phyloP scores from a whole-genome alignment of 768 basidiomycete genomes.

The Mycena rosella region DNA sequence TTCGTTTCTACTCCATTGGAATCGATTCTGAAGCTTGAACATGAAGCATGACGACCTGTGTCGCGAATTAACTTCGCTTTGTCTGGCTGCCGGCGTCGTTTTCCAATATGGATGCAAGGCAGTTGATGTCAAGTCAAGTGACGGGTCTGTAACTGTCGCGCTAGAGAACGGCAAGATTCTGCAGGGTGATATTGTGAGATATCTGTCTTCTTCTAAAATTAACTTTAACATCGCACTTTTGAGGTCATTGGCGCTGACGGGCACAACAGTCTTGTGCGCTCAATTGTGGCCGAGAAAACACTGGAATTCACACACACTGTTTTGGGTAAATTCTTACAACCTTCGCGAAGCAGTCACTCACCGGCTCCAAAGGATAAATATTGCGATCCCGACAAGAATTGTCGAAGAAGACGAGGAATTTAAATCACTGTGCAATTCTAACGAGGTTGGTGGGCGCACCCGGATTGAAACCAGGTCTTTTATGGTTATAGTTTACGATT shows the following conservation, averaged over 20 bases:
- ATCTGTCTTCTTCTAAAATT: too few relatives aligned
- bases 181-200: conserved; percentile 23
- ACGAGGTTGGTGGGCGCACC: conserved; percentile 7
- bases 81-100: conserved; percentile 16
- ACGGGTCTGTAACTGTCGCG: conserved; percentile 3
- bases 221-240: too few relatives aligned
- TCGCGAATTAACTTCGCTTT: conserved; percentile 14
- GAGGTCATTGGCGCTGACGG: conserved; percentile 36
- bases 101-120: conserved; percentile 1
- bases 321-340: too few relatives aligned
- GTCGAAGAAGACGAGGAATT: conserved; percentile 5
- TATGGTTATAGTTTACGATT: conserved; percentile 12
- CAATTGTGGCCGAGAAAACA: conserved; percentile 11
- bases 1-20: not conserved
- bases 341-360: too few relatives aligned
- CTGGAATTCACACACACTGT: too few relatives aligned
- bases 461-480: too few relatives aligned
- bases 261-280: conserved; percentile 53
- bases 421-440: not conserved
- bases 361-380: too few relatives aligned
- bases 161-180: conserved; percentile 12
- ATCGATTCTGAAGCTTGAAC: not conserved
- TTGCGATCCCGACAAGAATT: too few relatives aligned
- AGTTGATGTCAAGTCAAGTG: not conserved
- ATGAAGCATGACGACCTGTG: conserved; percentile 22